A percentile compares a stretch with the other conserved stretches of the same genome.
Evolutionary conservation across 176 grass and related monocot species (phyloP).

Genomic region (Secale cereale): DNA sequence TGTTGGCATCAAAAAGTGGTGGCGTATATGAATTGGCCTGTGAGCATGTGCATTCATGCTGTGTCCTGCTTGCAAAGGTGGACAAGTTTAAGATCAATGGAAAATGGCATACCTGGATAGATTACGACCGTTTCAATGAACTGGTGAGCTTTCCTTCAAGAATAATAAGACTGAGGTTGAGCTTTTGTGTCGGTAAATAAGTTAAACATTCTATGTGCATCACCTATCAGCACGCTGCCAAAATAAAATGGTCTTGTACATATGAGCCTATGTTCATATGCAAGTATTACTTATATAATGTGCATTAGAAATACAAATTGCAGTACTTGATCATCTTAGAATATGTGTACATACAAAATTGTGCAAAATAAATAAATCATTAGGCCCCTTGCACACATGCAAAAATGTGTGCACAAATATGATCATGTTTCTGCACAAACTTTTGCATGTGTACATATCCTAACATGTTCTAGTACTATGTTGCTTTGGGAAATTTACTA

Average conservation of each 20-base stretch:
- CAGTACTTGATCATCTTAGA: neutral
- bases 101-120: constrained; percentile 95
- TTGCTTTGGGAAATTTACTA: neutral
- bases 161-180: neutral
- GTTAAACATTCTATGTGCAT: neutral
- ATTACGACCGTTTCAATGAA: constrained; percentile 85
- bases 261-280: neutral
- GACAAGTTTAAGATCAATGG: constrained; percentile 86
- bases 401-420: neutral
- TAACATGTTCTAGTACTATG: neutral
- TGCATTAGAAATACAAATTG: neutral
- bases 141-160: constrained; percentile 55
- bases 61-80: constrained; percentile 81
- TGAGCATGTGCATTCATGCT: constrained; percentile 95
- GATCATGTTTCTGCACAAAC: neutral
- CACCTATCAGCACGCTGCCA: neutral
- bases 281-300: neutral
- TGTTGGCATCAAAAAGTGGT: constrained; percentile 68
- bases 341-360: neutral
- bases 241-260: neutral
- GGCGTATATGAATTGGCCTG: constrained; percentile 83
- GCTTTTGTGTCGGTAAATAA: neutral
- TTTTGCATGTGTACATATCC: neutral
- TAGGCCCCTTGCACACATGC: neutral
- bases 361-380: neutral